A percentile compares a stretch with the other conserved stretches of the same genome.
These are phyloP conservation scores for Hemileccinum impolitum DNA, from an alignment of 768 basidiomycete genomes.

Conservation along the genomic window DNA sequence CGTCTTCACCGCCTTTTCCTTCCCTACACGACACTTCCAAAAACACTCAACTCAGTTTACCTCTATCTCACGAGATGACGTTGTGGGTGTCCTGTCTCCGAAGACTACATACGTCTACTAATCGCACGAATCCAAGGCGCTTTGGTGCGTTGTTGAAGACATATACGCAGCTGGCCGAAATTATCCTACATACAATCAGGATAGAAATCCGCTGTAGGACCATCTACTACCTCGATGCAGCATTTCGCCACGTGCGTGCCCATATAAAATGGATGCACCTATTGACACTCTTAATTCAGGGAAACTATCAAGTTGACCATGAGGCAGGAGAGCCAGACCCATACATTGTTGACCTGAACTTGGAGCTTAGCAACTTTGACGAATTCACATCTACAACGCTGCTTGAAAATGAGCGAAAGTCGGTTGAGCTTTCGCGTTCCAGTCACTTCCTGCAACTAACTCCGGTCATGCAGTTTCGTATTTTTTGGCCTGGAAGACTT, in stretches of 20 bases:
- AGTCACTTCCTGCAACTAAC: not conserved
- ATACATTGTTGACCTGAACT: slow-evolving; percentile 81
- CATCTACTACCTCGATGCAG: slow-evolving; percentile 75
- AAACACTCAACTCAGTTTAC: slow-evolving; percentile 58
- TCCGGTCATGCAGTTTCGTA: slow-evolving; percentile 59
- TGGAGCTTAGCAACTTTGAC: slow-evolving; percentile 72
- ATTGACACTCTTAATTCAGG: slow-evolving; percentile 61
- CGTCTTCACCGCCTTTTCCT: slow-evolving; percentile 49
- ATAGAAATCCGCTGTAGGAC: slow-evolving; percentile 84
- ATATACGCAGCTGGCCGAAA: slow-evolving; percentile 84
- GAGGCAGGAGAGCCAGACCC: slow-evolving; percentile 95
- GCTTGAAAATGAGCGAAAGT: slow-evolving; percentile 66
- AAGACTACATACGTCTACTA: not conserved
- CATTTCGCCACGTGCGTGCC: slow-evolving; percentile 65
- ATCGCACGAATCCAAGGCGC: slow-evolving; percentile 52
- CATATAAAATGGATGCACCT: not conserved
- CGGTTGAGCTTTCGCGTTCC: slow-evolving; percentile 24
- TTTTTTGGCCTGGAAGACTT: slow-evolving; percentile 84
- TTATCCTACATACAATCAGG: slow-evolving; percentile 83
- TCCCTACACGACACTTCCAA: slow-evolving; percentile 34
- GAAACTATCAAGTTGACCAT: slow-evolving; percentile 75
- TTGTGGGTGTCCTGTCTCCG: slow-evolving; percentile 54
- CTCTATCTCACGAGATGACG: slow-evolving; percentile 84
- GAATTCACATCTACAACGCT: slow-evolving; percentile 63
- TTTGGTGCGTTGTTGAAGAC: slow-evolving; percentile 96